These are phyloP conservation scores for Xylariaceae sp. DNA, from an alignment of 2,329 filamentous ascomycete species.

Conservation along the genomic window DNA sequence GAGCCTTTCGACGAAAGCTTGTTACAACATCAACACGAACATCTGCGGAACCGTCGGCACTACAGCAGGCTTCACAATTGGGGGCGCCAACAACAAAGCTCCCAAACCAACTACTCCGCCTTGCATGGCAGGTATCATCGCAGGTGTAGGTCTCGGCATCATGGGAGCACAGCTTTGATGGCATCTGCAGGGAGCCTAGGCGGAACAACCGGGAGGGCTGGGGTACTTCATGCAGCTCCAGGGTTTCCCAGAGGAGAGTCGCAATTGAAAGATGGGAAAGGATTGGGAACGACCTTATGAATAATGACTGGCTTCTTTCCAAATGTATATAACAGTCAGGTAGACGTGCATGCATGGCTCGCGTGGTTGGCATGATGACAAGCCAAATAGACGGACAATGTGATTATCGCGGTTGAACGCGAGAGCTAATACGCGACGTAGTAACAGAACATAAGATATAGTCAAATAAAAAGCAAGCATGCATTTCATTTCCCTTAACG, in stretches of 20 bases:
- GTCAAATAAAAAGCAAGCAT: too few relatives aligned
- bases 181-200: neutral
- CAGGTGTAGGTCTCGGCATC: slow-evolving; percentile 28
- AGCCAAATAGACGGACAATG: too few relatives aligned
- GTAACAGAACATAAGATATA: too few relatives aligned
- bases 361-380: too few relatives aligned
- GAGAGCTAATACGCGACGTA: too few relatives aligned
- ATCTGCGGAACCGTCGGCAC: slow-evolving; percentile 32
- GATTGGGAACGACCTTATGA: neutral
- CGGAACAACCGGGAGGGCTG: neutral
- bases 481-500: too few relatives aligned
- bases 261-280: neutral
- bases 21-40: slow-evolving; percentile 37
- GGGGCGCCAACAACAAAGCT: slow-evolving; percentile 23
- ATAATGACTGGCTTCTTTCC: neutral
- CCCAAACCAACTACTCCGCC: slow-evolving; percentile 22
- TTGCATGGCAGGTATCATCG: slow-evolving; percentile 25
- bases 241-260: too few relatives aligned
- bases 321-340: neutral
- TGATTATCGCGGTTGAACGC: too few relatives aligned
- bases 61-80: slow-evolving; percentile 22
- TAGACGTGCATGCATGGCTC: too few relatives aligned
- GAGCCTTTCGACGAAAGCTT: slow-evolving; percentile 50
- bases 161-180: slow-evolving; percentile 21
- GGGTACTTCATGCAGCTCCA: too few relatives aligned